phyloP scores from a whole-genome alignment of 1,284 basidiomycete genomes.

The Marasmius oreades region DNA sequence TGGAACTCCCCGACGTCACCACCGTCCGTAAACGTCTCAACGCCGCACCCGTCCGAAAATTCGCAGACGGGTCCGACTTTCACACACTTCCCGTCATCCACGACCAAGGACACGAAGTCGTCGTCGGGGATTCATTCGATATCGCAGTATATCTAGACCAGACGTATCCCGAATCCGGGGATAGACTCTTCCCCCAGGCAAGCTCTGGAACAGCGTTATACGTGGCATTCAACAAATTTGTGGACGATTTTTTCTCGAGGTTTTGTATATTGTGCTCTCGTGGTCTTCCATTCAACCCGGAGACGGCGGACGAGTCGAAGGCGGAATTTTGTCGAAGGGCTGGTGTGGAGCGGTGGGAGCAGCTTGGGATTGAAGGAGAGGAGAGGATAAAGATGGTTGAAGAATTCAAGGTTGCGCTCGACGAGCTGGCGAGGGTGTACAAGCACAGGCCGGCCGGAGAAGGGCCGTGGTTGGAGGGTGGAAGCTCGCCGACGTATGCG shows the following conservation, averaged over 20 bases:
- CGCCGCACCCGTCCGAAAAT: slow-evolving; percentile 5
- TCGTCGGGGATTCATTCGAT: slow-evolving; percentile 17
- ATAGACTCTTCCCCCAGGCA: slow-evolving; percentile 14
- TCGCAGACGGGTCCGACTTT: slow-evolving; percentile 12
- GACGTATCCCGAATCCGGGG: slow-evolving; percentile 16
- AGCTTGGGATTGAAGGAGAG: not conserved
- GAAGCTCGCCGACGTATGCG: not conserved
- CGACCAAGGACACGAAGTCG: slow-evolving; percentile 14
- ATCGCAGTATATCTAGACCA: slow-evolving; percentile 23
- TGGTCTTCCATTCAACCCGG: slow-evolving; percentile 4
- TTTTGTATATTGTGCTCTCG: not conserved
- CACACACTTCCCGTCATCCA: slow-evolving; percentile 25
- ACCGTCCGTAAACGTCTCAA: slow-evolving; percentile 10
- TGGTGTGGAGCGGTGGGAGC: slow-evolving; percentile 2
- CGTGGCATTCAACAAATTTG: slow-evolving; percentile 6
- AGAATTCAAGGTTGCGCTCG: not conserved
- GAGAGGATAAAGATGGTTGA: not conserved
- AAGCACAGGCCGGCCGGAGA: not conserved
- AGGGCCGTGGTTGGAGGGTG: not conserved
- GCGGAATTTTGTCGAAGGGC: slow-evolving; percentile 7
- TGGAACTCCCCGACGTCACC: slow-evolving; percentile 19
- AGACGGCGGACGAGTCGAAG: slow-evolving; percentile 11
- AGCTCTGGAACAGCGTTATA: slow-evolving; percentile 1
- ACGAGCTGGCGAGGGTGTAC: not conserved
- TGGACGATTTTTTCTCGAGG: slow-evolving; percentile 5